Percentiles rank a stretch among this genome's conserved stretches.
Evolutionary conservation across 2,329 filamentous ascomycete species (phyloP).

Genomic region (Fusarium sp.): DNA sequence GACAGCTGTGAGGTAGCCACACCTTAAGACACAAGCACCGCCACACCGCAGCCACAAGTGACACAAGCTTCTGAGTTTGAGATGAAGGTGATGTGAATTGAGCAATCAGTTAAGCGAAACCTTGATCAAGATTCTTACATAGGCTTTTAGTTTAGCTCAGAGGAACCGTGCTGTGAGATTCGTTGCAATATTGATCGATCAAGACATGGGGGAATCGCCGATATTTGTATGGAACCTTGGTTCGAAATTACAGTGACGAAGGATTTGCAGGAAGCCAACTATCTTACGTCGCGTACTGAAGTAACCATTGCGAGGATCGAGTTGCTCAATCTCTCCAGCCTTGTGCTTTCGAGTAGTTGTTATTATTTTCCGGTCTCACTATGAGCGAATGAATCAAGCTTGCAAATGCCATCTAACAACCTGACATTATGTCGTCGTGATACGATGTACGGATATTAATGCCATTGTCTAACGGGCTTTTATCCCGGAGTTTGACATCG

Average conservation of each 20-base stretch:
- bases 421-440: neutral
- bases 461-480: slow-evolving; percentile 13
- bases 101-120: slow-evolving; percentile 21
- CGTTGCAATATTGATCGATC: slow-evolving; percentile 5
- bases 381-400: neutral
- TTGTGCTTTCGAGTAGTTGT: neutral
- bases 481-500: slow-evolving; percentile 4
- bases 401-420: neutral
- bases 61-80: neutral
- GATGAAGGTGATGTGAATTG: neutral
- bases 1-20: slow-evolving; percentile 35
- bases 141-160: neutral
- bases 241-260: slow-evolving; percentile 16
- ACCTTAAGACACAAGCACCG: slow-evolving; percentile 7
- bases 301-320: neutral
- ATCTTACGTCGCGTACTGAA: neutral
- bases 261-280: neutral
- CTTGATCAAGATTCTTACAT: neutral
- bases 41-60: slow-evolving; percentile 23
- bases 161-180: slow-evolving; percentile 1
- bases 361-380: neutral
- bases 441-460: slow-evolving; percentile 31
- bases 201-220: slow-evolving; percentile 12
- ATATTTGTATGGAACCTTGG: slow-evolving; percentile 1
- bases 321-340: neutral